These are phyloP conservation scores for Limnanthes douglasii DNA, from an alignment of 345 rosid genomes.

Conservation along the genomic window DNA sequence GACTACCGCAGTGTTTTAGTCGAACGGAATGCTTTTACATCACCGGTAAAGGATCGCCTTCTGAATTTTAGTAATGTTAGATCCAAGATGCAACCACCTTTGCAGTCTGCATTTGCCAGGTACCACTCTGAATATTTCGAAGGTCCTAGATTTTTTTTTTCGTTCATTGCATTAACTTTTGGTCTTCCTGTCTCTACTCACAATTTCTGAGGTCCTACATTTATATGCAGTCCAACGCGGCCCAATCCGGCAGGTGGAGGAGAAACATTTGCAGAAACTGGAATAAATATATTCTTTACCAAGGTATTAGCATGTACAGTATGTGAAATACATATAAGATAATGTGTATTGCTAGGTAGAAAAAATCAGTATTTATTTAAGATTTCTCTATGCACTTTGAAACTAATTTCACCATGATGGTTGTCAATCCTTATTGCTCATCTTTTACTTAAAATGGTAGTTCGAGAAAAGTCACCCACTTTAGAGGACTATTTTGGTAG, in stretches of 20 bases:
- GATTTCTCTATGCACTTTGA: neutral
- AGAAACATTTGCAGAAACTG: conserved; percentile 98
- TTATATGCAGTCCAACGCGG: conserved; percentile 62
- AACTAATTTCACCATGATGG: neutral
- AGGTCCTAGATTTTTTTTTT: neutral
- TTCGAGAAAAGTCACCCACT: too few species aligned
- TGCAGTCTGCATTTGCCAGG: conserved; percentile 88
- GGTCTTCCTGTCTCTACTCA: neutral
- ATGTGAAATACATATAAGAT: too few species aligned
- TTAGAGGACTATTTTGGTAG: too few species aligned
- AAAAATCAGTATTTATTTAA: too few species aligned
- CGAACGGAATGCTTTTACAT: conserved; percentile 65
- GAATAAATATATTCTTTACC: conserved; percentile 66
- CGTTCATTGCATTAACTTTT: neutral
- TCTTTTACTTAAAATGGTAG: neutral
- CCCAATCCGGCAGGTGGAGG: conserved; percentile 95
- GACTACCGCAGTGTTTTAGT: conserved; percentile 83
- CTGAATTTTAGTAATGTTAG: too few species aligned
- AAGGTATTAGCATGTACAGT: too few species aligned
- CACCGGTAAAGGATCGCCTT: conserved; percentile 72
- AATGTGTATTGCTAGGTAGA: too few species aligned
- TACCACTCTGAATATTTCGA: conserved; percentile 12
- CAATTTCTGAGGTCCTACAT: conserved; percentile 5
- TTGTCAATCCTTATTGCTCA: neutral
- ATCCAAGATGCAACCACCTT: conserved; percentile 51